These are phyloP conservation scores for Penicillium sp. DNA, from an alignment of 2,329 filamentous ascomycete species.

Conservation along the genomic window DNA sequence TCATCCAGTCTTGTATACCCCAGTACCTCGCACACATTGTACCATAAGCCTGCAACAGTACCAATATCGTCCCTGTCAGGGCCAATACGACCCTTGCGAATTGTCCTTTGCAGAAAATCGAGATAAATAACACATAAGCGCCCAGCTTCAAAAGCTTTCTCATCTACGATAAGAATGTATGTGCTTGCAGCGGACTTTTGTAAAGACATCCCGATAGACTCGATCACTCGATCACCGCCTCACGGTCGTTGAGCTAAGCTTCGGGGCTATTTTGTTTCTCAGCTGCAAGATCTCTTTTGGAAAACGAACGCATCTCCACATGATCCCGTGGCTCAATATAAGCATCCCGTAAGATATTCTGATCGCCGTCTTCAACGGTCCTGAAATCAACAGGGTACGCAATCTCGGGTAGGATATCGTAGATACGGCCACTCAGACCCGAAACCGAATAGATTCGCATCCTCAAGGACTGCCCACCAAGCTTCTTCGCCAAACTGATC, in stretches of 20 bases:
- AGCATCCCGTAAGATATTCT: neutral
- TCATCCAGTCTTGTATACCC: neutral
- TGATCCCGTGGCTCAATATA: neutral
- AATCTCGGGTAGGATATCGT: neutral
- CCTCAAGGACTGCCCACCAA: slow-evolving; percentile 1
- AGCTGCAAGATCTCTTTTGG: neutral
- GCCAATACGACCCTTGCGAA: neutral
- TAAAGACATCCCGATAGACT: neutral
- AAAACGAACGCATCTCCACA: neutral
- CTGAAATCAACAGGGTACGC: neutral
- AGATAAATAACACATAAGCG: neutral
- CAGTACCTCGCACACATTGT: neutral
- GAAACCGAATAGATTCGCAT: neutral
- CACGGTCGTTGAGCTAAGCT: neutral
- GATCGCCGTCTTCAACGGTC: neutral
- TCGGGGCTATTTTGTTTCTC: neutral
- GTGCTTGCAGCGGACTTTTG: neutral
- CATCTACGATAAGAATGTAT: neutral
- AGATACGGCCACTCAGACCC: neutral
- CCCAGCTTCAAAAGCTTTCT: neutral
- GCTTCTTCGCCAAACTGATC: neutral
- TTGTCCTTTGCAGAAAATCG: neutral
- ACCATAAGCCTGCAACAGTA: neutral
- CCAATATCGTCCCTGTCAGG: neutral
- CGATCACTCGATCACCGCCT: neutral